Evolutionary conservation across 2,329 filamentous ascomycete genomes (phyloP), one percentile per base, ranked within the genome.

Genomic region (Cordyceps farinosa): DNA sequence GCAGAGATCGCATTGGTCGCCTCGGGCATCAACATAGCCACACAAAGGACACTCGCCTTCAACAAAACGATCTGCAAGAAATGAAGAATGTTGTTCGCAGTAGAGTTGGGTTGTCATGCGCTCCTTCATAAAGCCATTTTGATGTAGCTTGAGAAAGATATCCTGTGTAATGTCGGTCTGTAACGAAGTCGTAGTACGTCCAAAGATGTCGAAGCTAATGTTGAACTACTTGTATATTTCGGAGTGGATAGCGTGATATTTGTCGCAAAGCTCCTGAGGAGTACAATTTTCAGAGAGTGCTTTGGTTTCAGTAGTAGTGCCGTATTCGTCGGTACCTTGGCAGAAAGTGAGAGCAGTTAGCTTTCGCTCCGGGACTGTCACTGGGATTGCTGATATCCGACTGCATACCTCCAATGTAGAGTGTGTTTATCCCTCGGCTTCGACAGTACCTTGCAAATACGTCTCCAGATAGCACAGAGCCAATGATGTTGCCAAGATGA

Each of bases 151-250:
- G 63, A 82, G 80, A 77, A 98, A 98, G 68, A 98, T 93, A 66
- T 91, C 86, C 77, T 98, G 95, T 10, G 93, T 91, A 70, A 99
- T 98, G 68, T 92, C 86, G 22, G 92, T 97, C 77, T 98, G 94
- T 71, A 95, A 85, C 62, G 85, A 78, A 17, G 94, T 98, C 4
- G 93, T 91, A 5, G 95, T 98, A 64, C 92, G 89, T 66, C 93
- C 95, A 74, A 97, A 99, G 76, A 93, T 89, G 78, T 98, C 94
- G 73, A 98, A 98, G 64, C 85, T 88, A 72, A 98, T 94, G 72
- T 92, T 87, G 79, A 99, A 99, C 91, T 93, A 97, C 75, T 96
- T 85, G 77, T 98, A 98, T 68, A 97, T 90, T 52, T 90, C 91
- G 70, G 91, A 87, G 78, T 97, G 93, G 64, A 96, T 87, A 70